A percentile compares a stretch with the other conserved stretches of the same genome.
Conservation (phyloP, 1,284 basidiomycete species). For the Binderoboletus segoi region DNA sequence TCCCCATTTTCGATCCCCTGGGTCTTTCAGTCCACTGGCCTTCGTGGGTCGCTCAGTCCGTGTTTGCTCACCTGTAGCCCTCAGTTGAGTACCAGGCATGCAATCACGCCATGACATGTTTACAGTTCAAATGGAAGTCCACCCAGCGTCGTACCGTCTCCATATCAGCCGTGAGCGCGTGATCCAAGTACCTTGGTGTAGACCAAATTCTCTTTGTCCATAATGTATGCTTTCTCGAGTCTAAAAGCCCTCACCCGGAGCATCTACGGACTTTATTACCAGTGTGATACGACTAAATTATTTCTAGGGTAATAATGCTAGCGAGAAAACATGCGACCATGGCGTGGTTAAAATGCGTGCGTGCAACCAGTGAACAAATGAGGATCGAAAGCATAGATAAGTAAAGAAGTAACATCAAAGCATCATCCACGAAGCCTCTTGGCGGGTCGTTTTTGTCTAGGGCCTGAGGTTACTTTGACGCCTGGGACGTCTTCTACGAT, state of each 20-base stretch:
- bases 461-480: conserved; percentile 11
- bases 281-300: conserved; percentile 15
- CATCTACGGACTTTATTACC: no score
- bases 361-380: conserved; percentile 5
- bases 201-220: no score
- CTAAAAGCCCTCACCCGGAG: no score
- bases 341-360: background rate
- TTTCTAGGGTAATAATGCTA: conserved; percentile 22
- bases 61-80: background rate
- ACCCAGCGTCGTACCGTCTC: background rate
- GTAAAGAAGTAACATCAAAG: background rate
- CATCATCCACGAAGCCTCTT: conserved; percentile 33
- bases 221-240: no score
- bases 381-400: background rate
- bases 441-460: conserved; percentile 16
- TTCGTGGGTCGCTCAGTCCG: background rate
- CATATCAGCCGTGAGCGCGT: no score
- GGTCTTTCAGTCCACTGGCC: background rate
- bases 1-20: background rate
- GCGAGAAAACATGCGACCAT: background rate
- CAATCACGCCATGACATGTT: background rate
- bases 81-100: background rate
- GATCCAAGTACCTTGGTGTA: no score
- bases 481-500: conserved; percentile 38
- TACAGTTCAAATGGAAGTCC: background rate